Evolutionary conservation across 352 stramenopile species (phyloP).

Genomic region (Globisporangium carolinianum): DNA sequence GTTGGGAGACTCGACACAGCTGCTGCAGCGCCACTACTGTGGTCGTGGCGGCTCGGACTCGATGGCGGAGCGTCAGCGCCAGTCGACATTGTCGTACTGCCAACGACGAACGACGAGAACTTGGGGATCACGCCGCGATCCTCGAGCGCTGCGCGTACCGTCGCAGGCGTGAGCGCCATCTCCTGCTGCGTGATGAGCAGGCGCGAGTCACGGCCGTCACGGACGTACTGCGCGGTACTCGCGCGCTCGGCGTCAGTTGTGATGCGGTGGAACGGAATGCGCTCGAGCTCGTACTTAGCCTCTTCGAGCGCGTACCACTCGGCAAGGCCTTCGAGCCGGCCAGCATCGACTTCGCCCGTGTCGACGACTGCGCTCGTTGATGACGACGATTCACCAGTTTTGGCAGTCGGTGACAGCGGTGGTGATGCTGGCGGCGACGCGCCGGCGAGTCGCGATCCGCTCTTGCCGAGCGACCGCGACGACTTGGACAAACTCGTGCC

Average conservation of each 20-base stretch:
- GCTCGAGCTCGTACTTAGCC: constrained; percentile 53
- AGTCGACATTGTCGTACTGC: background rate
- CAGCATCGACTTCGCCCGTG: constrained; percentile 26
- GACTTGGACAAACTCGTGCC: background rate
- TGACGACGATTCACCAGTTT: background rate
- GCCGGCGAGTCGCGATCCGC: background rate
- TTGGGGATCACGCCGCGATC: constrained; percentile 64
- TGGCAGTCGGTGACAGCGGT: no score
- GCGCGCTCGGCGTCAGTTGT: constrained; percentile 42
- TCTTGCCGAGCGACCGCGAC: background rate
- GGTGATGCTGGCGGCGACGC: background rate
- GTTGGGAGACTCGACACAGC: constrained; percentile 22
- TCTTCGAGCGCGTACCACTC: constrained; percentile 78
- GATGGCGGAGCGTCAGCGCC: background rate
- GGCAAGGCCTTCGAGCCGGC: constrained; percentile 44
- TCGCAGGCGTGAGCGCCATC: constrained; percentile 45
- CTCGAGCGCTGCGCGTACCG: constrained; percentile 52
- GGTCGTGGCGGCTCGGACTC: background rate
- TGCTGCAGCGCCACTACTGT: background rate
- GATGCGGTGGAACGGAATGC: constrained; percentile 59
- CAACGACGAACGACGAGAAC: constrained; percentile 10
- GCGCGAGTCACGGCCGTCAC: constrained; percentile 48
- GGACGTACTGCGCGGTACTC: constrained; percentile 41
- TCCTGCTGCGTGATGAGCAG: constrained; percentile 57
- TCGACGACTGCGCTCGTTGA: background rate